Percentiles rank a stretch among this genome's conserved stretches.
These are phyloP conservation scores for Vitis hybrid DNA, from an alignment of 177 flowering plant species.

Conservation along the genomic window DNA sequence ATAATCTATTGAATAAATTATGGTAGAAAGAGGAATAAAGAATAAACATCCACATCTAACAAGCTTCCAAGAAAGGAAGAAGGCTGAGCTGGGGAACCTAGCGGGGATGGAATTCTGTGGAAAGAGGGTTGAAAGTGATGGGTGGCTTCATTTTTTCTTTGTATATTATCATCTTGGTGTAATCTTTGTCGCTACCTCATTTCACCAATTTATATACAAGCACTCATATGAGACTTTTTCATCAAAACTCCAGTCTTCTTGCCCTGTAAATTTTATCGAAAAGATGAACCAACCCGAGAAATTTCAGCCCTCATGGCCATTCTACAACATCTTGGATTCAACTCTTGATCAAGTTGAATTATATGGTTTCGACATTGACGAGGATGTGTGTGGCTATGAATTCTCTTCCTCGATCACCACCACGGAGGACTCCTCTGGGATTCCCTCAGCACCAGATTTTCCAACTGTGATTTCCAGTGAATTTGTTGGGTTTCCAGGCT, in stretches of 20 bases:
- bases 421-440: constrained; percentile 20
- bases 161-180: constrained; percentile 1
- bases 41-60: background rate
- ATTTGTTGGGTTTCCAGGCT: background rate
- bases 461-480: constrained; percentile 7
- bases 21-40: background rate
- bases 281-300: constrained; percentile 36
- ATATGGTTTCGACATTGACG: constrained; percentile 14
- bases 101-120: constrained; percentile 20
- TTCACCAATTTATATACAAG: background rate
- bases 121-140: constrained; percentile 4
- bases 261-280: background rate
- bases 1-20: background rate
- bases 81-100: constrained; percentile 17
- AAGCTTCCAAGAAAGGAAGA: constrained; percentile 24
- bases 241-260: background rate
- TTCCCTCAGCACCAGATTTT: constrained; percentile 15
- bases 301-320: constrained; percentile 32
- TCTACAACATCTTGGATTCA: constrained; percentile 14
- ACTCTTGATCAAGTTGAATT: constrained; percentile 14
- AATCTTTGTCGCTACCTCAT: constrained; percentile 7
- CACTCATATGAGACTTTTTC: background rate
- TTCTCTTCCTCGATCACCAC: constrained; percentile 25
- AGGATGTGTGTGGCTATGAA: constrained; percentile 17
- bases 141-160: background rate